These are phyloP conservation scores for Pyrus hybrid DNA, from an alignment of 331 rosid genomes.

Conservation along the genomic window DNA sequence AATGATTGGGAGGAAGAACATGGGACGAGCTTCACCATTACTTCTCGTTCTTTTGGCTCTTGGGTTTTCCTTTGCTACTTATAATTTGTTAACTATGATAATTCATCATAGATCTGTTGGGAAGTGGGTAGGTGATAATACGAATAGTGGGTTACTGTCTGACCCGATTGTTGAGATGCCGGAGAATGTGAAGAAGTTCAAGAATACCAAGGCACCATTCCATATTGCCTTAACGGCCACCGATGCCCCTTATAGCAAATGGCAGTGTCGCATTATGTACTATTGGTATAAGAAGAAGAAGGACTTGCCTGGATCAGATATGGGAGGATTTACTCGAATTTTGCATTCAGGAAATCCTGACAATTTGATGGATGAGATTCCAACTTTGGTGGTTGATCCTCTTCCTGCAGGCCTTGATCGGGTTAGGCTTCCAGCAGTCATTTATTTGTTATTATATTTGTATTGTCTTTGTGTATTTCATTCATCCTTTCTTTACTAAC, in stretches of 20 bases:
- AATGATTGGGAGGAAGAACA: conserved; percentile 46
- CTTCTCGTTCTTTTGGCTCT: conserved; percentile 55
- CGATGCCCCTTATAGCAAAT: conserved; percentile 74
- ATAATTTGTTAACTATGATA: conserved; percentile 58
- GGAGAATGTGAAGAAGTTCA: conserved; percentile 31
- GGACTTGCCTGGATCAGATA: conserved; percentile 72
- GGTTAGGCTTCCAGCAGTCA: conserved; percentile 40
- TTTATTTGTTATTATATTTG: not conserved
- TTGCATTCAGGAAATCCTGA: conserved; percentile 79
- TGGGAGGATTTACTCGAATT: conserved; percentile 92
- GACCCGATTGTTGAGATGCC: conserved; percentile 86
- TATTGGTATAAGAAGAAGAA: conserved; percentile 74
- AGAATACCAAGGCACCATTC: conserved; percentile 46
- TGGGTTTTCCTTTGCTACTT: conserved; percentile 70
- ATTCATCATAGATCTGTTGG: conserved; percentile 48
- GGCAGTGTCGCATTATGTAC: conserved; percentile 94
- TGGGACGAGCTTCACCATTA: conserved; percentile 57
- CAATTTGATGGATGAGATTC: conserved; percentile 93
- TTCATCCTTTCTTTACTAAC: not conserved
- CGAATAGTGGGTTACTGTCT: conserved; percentile 13
- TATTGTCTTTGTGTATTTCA: not conserved
- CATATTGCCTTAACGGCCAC: conserved; percentile 93
- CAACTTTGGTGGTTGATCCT: conserved; percentile 88
- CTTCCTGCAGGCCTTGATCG: conserved; percentile 79
- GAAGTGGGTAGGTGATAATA: conserved; percentile 15